Evolutionary conservation across 2,329 filamentous ascomycete genomes (phyloP), one percentile per base, ranked within the genome.

Genomic region (Colletotrichum truncatum): DNA sequence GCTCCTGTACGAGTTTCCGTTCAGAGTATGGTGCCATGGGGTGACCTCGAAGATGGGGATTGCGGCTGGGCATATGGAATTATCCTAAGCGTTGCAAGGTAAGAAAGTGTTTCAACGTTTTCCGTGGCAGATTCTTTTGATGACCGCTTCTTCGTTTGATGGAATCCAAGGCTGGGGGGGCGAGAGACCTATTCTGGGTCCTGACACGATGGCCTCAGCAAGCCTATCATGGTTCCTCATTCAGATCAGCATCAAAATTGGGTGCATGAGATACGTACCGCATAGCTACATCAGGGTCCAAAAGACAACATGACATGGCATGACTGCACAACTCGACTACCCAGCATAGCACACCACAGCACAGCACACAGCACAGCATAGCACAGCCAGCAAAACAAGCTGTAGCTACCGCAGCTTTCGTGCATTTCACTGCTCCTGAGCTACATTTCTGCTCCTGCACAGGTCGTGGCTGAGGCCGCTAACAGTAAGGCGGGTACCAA

Each of bases 401-500:
- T 25, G 39, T 16, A 21, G 23, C 26, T 51, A 34, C 41, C 25
- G 41, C 21, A n/a, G n/a, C n/a, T n/a, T n/a, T n/a, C n/a, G n/a
- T 43, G 39, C 39, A 25, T 18, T 21, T n/a, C 21, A 49, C 30
- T 61, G 58, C 58, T 36, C 49, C 57, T 51, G 30, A n/a, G n/a
- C n/a, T 28, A 51, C 25, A 14, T 26, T 23, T 23, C 30, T 36
- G n/a, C 48, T 23, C 21, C 11, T 38, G 23, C 34, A 52, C 23
- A 30, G 51, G 28, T 11, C 38, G 58, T 63, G 63, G 57, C 58
- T 63, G 63, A 63, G 58, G 57, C 34, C 57, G 39, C 54, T 64
- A 52, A 59, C 54, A 28, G 54, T 36, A 43, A 32, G 43, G 46
- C 41, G 34, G 30, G 36, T 14, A 39, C 4, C 36, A n/a, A 36